Evolutionary conservation across 495 filamentous ascomycete species (phyloP).

Genomic region (Annulohypoxylon maeteangense): DNA sequence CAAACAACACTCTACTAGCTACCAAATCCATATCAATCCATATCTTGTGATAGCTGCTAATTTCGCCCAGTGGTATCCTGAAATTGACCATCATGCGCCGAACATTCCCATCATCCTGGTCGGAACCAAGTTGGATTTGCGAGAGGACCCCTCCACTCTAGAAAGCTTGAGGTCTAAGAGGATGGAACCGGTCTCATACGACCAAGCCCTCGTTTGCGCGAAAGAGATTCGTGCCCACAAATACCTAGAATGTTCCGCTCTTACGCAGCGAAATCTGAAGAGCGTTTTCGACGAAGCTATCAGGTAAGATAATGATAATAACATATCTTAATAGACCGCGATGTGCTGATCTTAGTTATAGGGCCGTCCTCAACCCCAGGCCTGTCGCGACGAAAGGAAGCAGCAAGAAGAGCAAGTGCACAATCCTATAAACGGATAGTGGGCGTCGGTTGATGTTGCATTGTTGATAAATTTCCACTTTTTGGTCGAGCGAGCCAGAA

Average conservation of each 20-base stretch:
- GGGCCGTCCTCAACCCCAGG: constrained; percentile 85
- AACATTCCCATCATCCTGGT: constrained; percentile 96
- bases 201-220: constrained; percentile 82
- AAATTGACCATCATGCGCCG: constrained; percentile 96
- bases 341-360: constrained; percentile 49
- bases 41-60: constrained; percentile 21
- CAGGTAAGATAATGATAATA: constrained; percentile 63
- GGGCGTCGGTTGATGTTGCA: constrained; percentile 7
- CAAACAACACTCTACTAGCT: not conserved
- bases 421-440: constrained; percentile 69
- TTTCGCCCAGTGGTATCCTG: constrained; percentile 83
- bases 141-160: constrained; percentile 85
- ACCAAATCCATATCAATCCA: too few relatives aligned
- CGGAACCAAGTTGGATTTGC: constrained; percentile 94
- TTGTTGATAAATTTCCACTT: constrained; percentile 32
- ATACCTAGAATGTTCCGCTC: constrained; percentile 97
- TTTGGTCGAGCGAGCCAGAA: constrained; percentile 43
- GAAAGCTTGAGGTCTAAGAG: constrained; percentile 82
- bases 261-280: constrained; percentile 96
- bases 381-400: constrained; percentile 65
- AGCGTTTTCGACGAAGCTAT: constrained; percentile 98
- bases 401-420: constrained; percentile 75
- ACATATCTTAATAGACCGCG: not conserved
- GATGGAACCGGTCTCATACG: constrained; percentile 92
- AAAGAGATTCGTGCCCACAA: constrained; percentile 95